phyloP scores from a whole-genome alignment of 345 rosid genomes.

The Noccaea bulbosa region DNA sequence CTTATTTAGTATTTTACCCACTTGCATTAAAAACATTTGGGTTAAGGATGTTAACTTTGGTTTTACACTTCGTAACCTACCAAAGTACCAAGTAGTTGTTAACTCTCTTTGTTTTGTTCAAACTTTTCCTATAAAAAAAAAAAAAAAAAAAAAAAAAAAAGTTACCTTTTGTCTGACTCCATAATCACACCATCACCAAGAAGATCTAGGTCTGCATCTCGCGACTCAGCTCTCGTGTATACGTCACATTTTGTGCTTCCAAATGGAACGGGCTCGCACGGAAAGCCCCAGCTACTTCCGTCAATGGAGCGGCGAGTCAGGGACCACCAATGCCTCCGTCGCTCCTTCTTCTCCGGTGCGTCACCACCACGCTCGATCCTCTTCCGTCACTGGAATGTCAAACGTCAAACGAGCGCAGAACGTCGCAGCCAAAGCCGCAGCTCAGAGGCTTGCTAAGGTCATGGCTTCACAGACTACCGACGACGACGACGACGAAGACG shows the following conservation, averaged over 20 bases:
- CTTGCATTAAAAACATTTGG: not conserved
- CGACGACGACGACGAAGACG: slow-evolving; percentile 66
- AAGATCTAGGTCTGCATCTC: slow-evolving; percentile 40
- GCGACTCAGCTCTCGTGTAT: not conserved
- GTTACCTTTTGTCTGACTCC: slow-evolving; percentile 37
- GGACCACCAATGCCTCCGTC: slow-evolving; percentile 38
- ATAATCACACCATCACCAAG: slow-evolving; percentile 23
- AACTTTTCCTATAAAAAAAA: not conserved
- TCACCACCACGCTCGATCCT: slow-evolving; percentile 64
- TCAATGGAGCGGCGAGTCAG: slow-evolving; percentile 74
- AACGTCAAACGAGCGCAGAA: slow-evolving; percentile 87
- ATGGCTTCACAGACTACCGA: slow-evolving; percentile 97
- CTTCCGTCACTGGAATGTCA: slow-evolving; percentile 73
- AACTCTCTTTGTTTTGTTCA: slow-evolving; percentile 9
- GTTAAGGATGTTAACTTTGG: not conserved
- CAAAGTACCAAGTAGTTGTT: not conserved
- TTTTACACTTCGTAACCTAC: not conserved
- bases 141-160: not conserved
- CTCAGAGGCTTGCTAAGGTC: slow-evolving; percentile 96
- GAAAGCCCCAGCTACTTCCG: slow-evolving; percentile 76
- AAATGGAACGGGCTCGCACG: slow-evolving; percentile 76
- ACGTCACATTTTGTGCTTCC: slow-evolving; percentile 5
- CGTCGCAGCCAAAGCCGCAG: slow-evolving; percentile 96
- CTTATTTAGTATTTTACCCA: not conserved
- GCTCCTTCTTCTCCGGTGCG: slow-evolving; percentile 63